Percentiles rank a stretch among this genome's conserved stretches.
phyloP scores from a whole-genome alignment of 495 filamentous ascomycete genomes.

The Daldinia loculata region DNA sequence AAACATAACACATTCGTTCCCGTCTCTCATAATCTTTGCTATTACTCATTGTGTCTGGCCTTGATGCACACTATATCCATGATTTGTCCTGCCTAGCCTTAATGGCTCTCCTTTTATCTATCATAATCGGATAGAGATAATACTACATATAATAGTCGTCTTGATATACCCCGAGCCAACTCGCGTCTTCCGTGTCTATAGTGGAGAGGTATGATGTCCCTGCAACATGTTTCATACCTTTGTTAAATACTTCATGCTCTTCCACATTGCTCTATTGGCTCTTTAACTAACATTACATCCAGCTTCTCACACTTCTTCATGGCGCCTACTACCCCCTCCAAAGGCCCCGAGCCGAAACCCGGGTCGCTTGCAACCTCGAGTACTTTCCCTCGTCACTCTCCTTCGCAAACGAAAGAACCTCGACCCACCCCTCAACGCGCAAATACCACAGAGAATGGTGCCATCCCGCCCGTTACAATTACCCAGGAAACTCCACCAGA shows the following conservation, averaged over 20 bases:
- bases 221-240: conserved; percentile 33
- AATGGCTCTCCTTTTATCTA: conserved; percentile 27
- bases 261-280: neutral
- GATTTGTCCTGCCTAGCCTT: conserved; percentile 12
- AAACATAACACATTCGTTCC: neutral
- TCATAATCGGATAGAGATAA: conserved; percentile 21
- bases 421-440: conserved; percentile 62
- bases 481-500: conserved; percentile 41
- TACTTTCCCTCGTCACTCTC: conserved; percentile 66
- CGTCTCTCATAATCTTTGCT: conserved; percentile 5
- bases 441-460: conserved; percentile 67
- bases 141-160: conserved; percentile 23
- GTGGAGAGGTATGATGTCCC: conserved; percentile 32
- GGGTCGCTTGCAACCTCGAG: conserved; percentile 45
- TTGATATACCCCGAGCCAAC: conserved; percentile 15
- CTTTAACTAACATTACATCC: conserved; percentile 24
- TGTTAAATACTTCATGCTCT: conserved; percentile 18
- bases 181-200: conserved; percentile 3
- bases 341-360: conserved; percentile 41
- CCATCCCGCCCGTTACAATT: conserved; percentile 53
- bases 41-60: neutral
- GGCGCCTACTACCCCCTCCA: conserved; percentile 49
- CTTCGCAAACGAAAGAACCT: conserved; percentile 52
- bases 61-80: neutral
- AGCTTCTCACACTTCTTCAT: conserved; percentile 34